phyloP scores from a whole-genome alignment of 129 eudicot species.

The Ambrosia artemisiifolia region DNA sequence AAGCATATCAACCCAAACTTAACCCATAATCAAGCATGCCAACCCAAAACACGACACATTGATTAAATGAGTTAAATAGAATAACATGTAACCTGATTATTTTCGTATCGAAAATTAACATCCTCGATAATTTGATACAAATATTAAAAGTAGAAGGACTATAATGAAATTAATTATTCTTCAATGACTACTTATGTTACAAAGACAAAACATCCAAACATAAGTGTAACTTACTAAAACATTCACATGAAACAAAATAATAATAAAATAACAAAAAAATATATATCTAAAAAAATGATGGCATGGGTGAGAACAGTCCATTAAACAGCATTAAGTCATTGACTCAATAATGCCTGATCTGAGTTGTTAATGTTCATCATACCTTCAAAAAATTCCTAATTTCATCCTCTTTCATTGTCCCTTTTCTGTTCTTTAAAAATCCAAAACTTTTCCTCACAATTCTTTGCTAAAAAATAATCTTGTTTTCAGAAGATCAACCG shows the following conservation, averaged over 20 bases:
- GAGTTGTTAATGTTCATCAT: constrained; percentile 2
- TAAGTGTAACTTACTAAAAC: constrained; percentile 21
- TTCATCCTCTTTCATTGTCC: constrained; percentile 34
- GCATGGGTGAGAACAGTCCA: constrained; percentile 33
- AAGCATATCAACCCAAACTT: too few species aligned
- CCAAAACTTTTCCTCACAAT: background rate
- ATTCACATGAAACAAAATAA: background rate
- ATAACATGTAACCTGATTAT: too few species aligned
- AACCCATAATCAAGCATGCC: too few species aligned
- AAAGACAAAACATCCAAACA: constrained; percentile 12
- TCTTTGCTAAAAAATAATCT: background rate
- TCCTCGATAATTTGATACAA: background rate
- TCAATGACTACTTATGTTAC: background rate
- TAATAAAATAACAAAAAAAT: background rate
- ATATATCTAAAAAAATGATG: background rate
- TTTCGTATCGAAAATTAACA: too few species aligned
- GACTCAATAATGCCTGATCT: constrained; percentile 25
- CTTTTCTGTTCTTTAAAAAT: constrained; percentile 4
- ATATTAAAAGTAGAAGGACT: background rate
- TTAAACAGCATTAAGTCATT: constrained; percentile 27
- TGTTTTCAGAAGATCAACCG: constrained; percentile 5
- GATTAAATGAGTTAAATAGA: too few species aligned
- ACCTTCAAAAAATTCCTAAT: constrained; percentile 33
- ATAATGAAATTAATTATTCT: background rate
- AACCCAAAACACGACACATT: too few species aligned